Base-by-base conservation (phyloP, 1,139 yeast genomes). In the Wickerhamomyces sp. region DNA sequence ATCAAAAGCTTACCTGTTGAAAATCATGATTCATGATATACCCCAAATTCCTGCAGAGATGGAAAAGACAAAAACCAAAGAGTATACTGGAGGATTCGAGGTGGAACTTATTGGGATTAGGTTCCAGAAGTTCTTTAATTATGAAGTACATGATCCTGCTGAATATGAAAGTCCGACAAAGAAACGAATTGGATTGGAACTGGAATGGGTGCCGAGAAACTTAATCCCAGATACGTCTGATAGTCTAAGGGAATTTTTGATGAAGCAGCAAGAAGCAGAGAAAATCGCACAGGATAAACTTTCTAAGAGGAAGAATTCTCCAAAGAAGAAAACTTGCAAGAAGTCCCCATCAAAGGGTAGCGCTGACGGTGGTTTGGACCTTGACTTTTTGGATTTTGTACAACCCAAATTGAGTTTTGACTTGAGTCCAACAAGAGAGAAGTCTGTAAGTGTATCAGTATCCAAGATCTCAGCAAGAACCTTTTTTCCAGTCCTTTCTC, bases 1-100 rank as follows among this genome's bases (percentile, higher is more conserved):
- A 42, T 43, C 55, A 1, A 39, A 45, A 27, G 44, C 54, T 0
- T 56, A 51, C 23, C 14, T 53, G 5, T 18, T 52, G 18, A 46
- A 42, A 33, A 40, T 31, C 14, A 38, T 55, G 1, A n/a, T 42
- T 3, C 18, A 40, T 23, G 42, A 41, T 10, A 26, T 39, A 30
- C 30, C 34, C 3, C 29, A 18, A 5, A 15, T 37, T 4, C 37
- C 33, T 8, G 34, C 31, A 7, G 9, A 29, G 4, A 4, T 35
- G 23, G 42, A 39, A 18, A 39, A 45, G 5, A 29, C 39, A 8
- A 45, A 43, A 31, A 42, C 35, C 3, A 41, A 45, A n/a, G 33
- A 34, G 29, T n/a, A 39, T 45, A 13, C 26, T 41, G 10, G 36
- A 36, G 10, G 27, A 40, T 13, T 36, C 45, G 23, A 31, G 33